phyloP scores from a whole-genome alignment of 345 rosid genomes.

The Pugionium dolabratum region DNA sequence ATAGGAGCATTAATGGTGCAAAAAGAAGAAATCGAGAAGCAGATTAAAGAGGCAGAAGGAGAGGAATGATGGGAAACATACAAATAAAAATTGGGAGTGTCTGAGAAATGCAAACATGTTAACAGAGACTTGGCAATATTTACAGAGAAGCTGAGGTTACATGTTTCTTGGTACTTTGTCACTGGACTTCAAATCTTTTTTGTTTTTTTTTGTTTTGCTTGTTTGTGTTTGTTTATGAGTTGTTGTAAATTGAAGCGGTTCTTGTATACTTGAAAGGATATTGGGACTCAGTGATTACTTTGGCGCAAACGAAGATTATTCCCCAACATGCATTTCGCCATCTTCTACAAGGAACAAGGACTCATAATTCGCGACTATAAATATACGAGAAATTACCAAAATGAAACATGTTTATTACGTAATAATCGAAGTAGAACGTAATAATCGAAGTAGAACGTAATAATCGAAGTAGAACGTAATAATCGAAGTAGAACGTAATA shows the following conservation, averaged over 20 bases:
- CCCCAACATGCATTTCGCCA: too few relatives aligned
- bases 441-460: too few relatives aligned
- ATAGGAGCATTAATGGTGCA: slow-evolving; percentile 52
- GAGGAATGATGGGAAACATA: slow-evolving; percentile 28
- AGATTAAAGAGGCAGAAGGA: slow-evolving; percentile 60
- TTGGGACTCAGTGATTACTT: too few relatives aligned
- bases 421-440: too few relatives aligned
- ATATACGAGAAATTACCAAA: too few relatives aligned
- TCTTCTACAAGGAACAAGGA: too few relatives aligned
- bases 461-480: too few relatives aligned
- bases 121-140: slow-evolving; percentile 1
- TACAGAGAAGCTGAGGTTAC: not conserved
- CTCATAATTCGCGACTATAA: too few relatives aligned
- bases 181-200: not conserved
- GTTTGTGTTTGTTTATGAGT: not conserved
- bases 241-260: not conserved
- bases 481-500: too few relatives aligned
- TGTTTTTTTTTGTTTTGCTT: not conserved
- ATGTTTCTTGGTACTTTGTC: slow-evolving; percentile 1
- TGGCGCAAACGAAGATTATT: too few relatives aligned
- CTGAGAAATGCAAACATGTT: not conserved
- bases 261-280: not conserved
- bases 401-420: too few relatives aligned
- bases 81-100: not conserved
- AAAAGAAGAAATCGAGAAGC: slow-evolving; percentile 53